Base-by-base conservation (phyloP, 2,329 filamentous ascomycete genomes). In the Aspergillus aculeatinus region DNA sequence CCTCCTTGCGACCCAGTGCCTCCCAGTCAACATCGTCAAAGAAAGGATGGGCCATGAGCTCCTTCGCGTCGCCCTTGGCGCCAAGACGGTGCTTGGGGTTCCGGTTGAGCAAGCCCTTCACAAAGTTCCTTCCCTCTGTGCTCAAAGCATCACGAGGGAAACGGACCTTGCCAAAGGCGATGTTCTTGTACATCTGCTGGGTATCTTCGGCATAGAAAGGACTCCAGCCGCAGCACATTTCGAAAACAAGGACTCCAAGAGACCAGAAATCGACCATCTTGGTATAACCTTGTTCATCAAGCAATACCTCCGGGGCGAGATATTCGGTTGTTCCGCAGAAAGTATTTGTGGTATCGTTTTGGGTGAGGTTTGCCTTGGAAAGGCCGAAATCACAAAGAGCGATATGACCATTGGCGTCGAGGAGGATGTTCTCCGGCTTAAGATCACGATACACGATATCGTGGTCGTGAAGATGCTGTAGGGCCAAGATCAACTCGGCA, bases 251-350 rank as follows among this genome's bases (percentile, higher is more conserved):
- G 51, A 99, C 95, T 59, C 95, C 95, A 12, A 99, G 83, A 1
- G 95, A 99, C 95, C 95, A 99, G 76, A 98, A 99, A 76, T 99
- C 95, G 6, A 99, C 95, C 95, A 99, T 98, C 80, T 98, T 98
- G 57, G 95, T 98, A 77, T 99, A 99, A 35, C 95, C 95, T 70
- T 92, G 91, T 79, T 99, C 95, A 68, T 99, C 95, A 49, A 99
- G 81, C 14, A 99, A 83, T 2, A 98, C 95, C 73, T 99, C 95
- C 0, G 95, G 95, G 0, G 95, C 95, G 21, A 99, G 84, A 73
- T 99, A 99, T 75, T 99, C 95, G 0, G 95, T 99, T 1, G 95
- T 99, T 63, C 95, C 95, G 74, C 95, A 99, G 77, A 99, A 99
- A 0, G 95, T 99, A 78, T 98, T 99, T 55, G 95, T 99, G 0